Conservation (phyloP, 2,329 filamentous ascomycete genomes). For the Coniochaeta hoffmannii region DNA sequence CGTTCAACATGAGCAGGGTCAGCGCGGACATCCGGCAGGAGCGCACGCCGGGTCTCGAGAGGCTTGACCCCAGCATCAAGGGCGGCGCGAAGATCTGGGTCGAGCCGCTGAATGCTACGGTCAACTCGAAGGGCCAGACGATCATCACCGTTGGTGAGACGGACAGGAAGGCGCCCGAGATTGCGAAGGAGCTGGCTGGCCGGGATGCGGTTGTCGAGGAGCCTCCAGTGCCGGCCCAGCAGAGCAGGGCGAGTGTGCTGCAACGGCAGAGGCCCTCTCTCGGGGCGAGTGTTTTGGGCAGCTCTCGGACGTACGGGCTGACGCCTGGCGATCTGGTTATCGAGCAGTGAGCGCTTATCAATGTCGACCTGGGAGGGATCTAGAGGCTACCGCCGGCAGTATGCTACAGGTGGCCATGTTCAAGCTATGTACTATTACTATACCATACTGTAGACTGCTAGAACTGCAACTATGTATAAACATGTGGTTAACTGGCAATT, state of each 20-base stretch:
- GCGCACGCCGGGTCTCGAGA: constrained; percentile 4
- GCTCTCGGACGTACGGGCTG: constrained; percentile 30
- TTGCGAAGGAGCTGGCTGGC: constrained; percentile 38
- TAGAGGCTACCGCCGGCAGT: background rate
- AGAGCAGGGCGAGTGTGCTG: constrained; percentile 2
- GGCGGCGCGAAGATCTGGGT: constrained; percentile 51
- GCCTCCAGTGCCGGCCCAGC: constrained; percentile 1
- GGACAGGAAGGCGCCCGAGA: constrained; percentile 27
- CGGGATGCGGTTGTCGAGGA: constrained; percentile 18
- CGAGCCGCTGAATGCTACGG: constrained; percentile 31
- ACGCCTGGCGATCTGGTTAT: constrained; percentile 1
- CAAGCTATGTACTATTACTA: background rate
- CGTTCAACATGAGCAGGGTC: constrained; percentile 25
- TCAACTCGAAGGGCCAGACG: constrained; percentile 44
- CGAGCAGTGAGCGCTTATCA: background rate
- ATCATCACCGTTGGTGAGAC: constrained; percentile 34
- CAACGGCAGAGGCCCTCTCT: background rate
- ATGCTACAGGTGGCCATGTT: background rate
- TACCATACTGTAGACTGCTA: background rate
- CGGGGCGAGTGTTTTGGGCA: background rate
- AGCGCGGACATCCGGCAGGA: background rate
- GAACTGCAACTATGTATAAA: background rate
- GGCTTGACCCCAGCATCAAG: constrained; percentile 35
- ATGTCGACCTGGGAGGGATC: too few relatives aligned
- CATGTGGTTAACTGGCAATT: background rate